These are phyloP conservation scores for Penicillium expansum DNA, from an alignment of 2,329 filamentous ascomycete species.

Conservation along the genomic window DNA sequence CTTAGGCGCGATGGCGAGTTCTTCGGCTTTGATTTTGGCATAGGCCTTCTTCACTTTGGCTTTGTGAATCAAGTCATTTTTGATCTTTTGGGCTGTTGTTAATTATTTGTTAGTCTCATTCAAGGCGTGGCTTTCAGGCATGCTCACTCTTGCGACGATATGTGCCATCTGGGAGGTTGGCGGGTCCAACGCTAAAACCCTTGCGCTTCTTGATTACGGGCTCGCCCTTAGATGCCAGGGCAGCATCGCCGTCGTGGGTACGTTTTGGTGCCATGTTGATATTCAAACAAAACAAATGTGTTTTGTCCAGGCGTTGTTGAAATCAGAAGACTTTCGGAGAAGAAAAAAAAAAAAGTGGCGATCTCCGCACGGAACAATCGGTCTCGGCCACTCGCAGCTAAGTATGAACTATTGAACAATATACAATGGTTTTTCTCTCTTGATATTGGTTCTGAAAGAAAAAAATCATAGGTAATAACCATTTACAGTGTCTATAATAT, in stretches of 20 bases:
- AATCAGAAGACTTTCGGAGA: constrained; percentile 3
- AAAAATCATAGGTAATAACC: not conserved
- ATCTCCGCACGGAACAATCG: constrained; percentile 16
- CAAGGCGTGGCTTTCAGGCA: not conserved
- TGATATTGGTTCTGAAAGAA: not conserved
- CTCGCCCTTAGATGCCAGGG: constrained; percentile 28
- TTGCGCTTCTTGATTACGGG: constrained; percentile 55
- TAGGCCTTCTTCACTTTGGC: constrained; percentile 92
- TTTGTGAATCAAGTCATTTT: constrained; percentile 82
- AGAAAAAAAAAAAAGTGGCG: constrained; percentile 19
- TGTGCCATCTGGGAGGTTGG: constrained; percentile 85
- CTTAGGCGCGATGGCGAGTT: constrained; percentile 39
- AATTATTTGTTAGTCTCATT: constrained; percentile 2
- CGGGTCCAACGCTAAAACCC: constrained; percentile 82
- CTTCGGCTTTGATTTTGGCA: constrained; percentile 73
- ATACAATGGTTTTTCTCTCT: not conserved
- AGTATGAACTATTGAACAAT: not conserved
- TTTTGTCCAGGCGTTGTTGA: not conserved
- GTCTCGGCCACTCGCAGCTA: not conserved
- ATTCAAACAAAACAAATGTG: not conserved
- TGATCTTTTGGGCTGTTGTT: constrained; percentile 75
- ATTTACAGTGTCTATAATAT: not conserved
- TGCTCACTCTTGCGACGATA: constrained; percentile 72
- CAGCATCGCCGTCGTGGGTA: constrained; percentile 47
- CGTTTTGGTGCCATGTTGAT: constrained; percentile 59